These are phyloP conservation scores for Chlorella sp. DNA, from an alignment of 139 green algal genomes.

Conservation along the genomic window DNA sequence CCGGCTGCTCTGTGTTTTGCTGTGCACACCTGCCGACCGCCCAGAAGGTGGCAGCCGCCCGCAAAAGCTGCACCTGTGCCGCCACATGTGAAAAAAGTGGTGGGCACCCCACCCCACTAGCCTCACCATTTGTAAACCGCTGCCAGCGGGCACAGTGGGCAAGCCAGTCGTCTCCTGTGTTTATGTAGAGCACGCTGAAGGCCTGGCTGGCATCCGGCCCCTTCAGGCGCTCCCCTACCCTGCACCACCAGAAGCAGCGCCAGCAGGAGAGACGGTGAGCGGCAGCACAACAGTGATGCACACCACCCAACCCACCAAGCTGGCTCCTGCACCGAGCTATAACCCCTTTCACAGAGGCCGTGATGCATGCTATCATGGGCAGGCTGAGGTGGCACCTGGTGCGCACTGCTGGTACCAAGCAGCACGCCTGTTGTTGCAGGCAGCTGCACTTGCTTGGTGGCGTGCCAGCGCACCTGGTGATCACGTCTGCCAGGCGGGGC, in stretches of 20 bases:
- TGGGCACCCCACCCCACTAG: not conserved
- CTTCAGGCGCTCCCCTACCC: not conserved
- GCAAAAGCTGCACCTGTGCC: not conserved
- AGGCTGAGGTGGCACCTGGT: no score
- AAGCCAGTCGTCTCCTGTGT: conserved; percentile 54
- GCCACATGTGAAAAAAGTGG: not conserved
- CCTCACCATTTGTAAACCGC: not conserved
- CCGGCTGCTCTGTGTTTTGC: no score
- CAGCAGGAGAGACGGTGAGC: no score
- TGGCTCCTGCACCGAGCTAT: not conserved
- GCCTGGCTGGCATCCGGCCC: no score
- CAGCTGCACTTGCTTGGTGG: not conserved
- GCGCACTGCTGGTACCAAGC: not conserved
- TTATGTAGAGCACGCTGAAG: conserved; percentile 57
- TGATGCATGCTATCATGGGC: no score
- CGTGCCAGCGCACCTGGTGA: not conserved
- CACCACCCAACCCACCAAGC: not conserved
- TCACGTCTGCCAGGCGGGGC: not conserved
- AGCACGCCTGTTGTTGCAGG: not conserved
- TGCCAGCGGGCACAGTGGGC: conserved; percentile 46
- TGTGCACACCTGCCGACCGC: no score
- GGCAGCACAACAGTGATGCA: not conserved
- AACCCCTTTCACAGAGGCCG: no score
- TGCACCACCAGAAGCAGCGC: not conserved
- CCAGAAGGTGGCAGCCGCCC: not conserved